Evolutionary conservation across 2,329 filamentous ascomycete genomes (phyloP), one percentile per base, ranked within the genome.

Genomic region (Aschersonia sp.): DNA sequence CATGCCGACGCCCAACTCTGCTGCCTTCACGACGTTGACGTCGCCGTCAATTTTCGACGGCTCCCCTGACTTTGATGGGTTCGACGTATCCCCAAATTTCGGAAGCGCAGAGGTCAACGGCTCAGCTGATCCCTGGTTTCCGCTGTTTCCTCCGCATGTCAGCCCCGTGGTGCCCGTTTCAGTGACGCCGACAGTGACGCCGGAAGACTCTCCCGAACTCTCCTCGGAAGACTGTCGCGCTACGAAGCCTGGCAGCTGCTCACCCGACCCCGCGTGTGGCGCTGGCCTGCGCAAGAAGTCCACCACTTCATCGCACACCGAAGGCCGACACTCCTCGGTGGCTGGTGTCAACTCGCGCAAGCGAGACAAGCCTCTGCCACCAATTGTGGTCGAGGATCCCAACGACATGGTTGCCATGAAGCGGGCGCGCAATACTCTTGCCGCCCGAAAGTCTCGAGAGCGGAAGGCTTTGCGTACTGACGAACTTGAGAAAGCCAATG

Each of bases 341-440:
- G 72, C 82, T 54, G 86, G 86, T 51, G 80, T 94, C 48, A 76
- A 68, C 59, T 68, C 83, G 57, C 83, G 85, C 54, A 82, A 84
- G 62, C 84, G 86, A 53, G 81, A 87, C 60, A 90, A 89, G 73
- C 81, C 84, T 52, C 71, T 94, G 48, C 82, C 84, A 52, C 81
- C 83, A 6, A 89, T 95, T 61, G 69, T 83, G 51, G 77, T 88
- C 39, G 77, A 82, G 31, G 86, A 95, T 55, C 77, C 81, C 1
- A 68, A 57, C 41, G 89, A 95, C 58, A 77, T 76, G 8, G 63
- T 84, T n/a, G 87, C 87, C 22, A 77, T 89, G 73, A 95, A 95
- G 80, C 85, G 90, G 63, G 89, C 88, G 45, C 84, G 88, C 55
- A 97, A 95, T 65, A 94, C 88, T 7, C 77, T 94, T 63, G 90